Evolutionary conservation across 2,329 filamentous ascomycete species (phyloP), one percentile per base, ranked within the genome.

Genomic region (Colletotrichum sublineola): DNA sequence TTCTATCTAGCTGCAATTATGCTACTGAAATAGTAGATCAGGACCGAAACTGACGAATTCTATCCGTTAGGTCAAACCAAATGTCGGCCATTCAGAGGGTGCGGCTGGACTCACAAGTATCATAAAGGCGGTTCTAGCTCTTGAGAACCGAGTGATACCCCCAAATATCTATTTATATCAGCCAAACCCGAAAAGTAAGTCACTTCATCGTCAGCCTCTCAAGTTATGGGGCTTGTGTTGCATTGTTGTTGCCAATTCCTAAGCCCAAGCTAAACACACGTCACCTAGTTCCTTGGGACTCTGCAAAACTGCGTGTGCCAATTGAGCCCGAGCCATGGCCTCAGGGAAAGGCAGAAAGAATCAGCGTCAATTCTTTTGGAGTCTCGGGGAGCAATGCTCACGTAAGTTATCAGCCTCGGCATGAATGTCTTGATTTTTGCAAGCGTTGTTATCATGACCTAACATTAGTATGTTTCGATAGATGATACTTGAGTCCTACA

Each of bases 11-110:
- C 8, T 8, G 33, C 33, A 36, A 36, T 36, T 8, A 36, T 36
- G 33, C 33, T 36, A 24, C 24, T 24, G 24, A 24, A 24, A 24
- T 24, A 24, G 24, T 24, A 24, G 24, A 24, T 24, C 24, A 24
- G 24, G 24, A 24, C 24, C 24, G 24, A 24, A 24, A 24, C 24
- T 24, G 24, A 24, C 24, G 24, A 24, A 24, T 24, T 24, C 33
- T 36, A 36, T 8, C 33, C 33, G 4, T 36, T 36, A 72, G 69
- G 61, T 84, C 12, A 84, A 84, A 63, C 78, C 82, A 1, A 84
- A 83, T 46, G 29, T 84, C 4, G 82, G 83, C 1, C 83, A 84
- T 67, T 71, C 75, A 0, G 82, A 84, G 67, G 81, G 77, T 5
- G 80, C 80, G 0, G 76, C 78, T 1, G 82, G 81, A 0, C 53